These are phyloP conservation scores for Hyaloperonospora arabidopsidis DNA, from an alignment of 352 stramenopile species.

Conservation along the genomic window DNA sequence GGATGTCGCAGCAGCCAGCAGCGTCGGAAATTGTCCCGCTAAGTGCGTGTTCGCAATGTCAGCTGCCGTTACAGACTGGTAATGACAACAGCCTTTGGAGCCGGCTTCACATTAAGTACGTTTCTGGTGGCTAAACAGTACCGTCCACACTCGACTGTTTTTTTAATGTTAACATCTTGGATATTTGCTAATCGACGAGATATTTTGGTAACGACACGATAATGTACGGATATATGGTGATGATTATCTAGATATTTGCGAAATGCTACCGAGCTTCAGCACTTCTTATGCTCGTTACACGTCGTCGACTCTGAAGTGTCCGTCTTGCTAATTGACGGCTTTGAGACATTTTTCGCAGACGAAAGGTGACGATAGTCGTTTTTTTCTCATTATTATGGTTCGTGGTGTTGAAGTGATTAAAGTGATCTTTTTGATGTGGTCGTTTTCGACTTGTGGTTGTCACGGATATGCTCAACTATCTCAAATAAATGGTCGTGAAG, in stretches of 20 bases:
- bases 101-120: constrained; percentile 59
- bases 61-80: constrained; percentile 37
- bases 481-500: constrained; percentile 10
- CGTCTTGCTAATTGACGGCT: constrained; percentile 48
- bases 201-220: not conserved
- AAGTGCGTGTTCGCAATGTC: constrained; percentile 35
- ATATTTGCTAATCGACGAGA: too few relatives aligned
- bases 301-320: constrained; percentile 37
- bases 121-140: not conserved
- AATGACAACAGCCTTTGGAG: constrained; percentile 39
- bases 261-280: constrained; percentile 40
- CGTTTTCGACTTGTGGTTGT: too few relatives aligned
- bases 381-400: too few relatives aligned
- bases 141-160: not conserved
- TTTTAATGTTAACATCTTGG: too few relatives aligned
- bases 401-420: not conserved
- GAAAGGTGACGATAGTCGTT: constrained; percentile 19
- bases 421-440: constrained; percentile 1
- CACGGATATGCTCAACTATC: too few relatives aligned
- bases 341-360: constrained; percentile 48
- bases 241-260: constrained; percentile 33
- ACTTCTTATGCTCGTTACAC: constrained; percentile 55
- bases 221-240: not conserved
- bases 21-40: constrained; percentile 31
- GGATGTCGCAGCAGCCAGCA: constrained; percentile 16